Conservation (phyloP, 2,329 filamentous ascomycete genomes). For the Hirsutella minnesotensis region DNA sequence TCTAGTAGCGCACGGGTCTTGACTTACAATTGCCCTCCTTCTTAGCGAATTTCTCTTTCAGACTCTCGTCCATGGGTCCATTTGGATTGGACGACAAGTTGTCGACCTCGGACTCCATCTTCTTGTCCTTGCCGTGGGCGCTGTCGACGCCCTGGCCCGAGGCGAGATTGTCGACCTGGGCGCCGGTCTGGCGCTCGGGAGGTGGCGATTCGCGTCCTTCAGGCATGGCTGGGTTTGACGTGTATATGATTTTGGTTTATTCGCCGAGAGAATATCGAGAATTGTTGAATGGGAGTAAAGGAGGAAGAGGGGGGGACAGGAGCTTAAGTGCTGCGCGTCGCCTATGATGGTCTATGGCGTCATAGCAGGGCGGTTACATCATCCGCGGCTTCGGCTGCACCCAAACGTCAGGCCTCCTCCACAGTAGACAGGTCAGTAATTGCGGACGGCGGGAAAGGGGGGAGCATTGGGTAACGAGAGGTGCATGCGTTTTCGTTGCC, state of each 20-base stretch:
- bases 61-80: conserved; percentile 47
- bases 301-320: not conserved
- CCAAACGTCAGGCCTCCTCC: no score
- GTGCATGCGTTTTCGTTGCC: no score
- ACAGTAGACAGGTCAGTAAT: no score
- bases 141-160: conserved; percentile 46
- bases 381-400: not conserved
- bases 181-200: conserved; percentile 53
- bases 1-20: no score
- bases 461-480: no score
- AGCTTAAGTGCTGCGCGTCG: not conserved
- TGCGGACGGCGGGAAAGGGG: no score
- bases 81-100: conserved; percentile 54
- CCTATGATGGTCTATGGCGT: not conserved
- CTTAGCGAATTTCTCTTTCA: conserved; percentile 51
- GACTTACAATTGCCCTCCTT: conserved; percentile 7
- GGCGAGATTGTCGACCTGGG: conserved; percentile 50
- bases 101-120: conserved; percentile 39
- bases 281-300: not conserved
- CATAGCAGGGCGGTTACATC: not conserved
- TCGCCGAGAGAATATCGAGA: not conserved
- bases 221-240: conserved; percentile 48
- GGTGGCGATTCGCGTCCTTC: conserved; percentile 68
- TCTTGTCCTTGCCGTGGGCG: conserved; percentile 38
- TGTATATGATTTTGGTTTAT: not conserved